phyloP scores from a whole-genome alignment of 495 filamentous ascomycete species.

The Penicillium maclennaniae region DNA sequence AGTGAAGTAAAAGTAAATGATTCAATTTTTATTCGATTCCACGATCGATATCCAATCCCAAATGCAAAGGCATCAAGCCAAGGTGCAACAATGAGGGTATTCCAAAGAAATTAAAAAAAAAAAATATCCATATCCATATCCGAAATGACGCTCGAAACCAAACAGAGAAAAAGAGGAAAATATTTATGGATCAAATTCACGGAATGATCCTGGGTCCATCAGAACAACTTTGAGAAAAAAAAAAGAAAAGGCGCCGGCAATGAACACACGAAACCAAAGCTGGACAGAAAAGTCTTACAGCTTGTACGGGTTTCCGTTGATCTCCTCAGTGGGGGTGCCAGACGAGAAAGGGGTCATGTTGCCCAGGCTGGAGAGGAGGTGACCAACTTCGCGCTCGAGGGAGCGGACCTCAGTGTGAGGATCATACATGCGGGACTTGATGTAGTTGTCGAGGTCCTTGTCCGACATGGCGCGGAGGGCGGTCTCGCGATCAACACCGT shows the following conservation, averaged over 20 bases:
- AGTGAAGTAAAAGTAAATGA: neutral
- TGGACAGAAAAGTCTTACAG: conserved; percentile 30
- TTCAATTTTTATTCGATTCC: neutral
- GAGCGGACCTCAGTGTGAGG: conserved; percentile 61
- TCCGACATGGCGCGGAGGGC: conserved; percentile 67
- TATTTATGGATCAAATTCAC: conserved; percentile 11
- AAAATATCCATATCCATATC: conserved; percentile 9
- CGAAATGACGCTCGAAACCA: conserved; percentile 28
- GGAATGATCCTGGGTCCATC: conserved; percentile 16
- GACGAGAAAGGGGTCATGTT: conserved; percentile 25
- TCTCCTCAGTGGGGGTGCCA: conserved; percentile 32
- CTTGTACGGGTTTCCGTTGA: conserved; percentile 40
- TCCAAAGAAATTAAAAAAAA: conserved; percentile 18
- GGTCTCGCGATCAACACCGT: conserved; percentile 77
- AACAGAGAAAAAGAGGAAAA: conserved; percentile 7
- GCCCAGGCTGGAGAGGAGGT: conserved; percentile 43
- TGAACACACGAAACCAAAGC: neutral
- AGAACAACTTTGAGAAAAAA: conserved; percentile 3
- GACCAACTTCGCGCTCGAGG: conserved; percentile 50
- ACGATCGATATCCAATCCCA: conserved; percentile 4
- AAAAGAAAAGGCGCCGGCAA: conserved; percentile 1
- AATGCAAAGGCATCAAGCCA: conserved; percentile 10
- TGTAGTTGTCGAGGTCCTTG: conserved; percentile 70
- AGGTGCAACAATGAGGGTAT: conserved; percentile 19
- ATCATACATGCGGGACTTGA: conserved; percentile 79